Evolutionary conservation across 192 early-diverging fungal species (phyloP), one percentile per base, ranked within the genome.

Genomic region (Coemansia umbellata): DNA sequence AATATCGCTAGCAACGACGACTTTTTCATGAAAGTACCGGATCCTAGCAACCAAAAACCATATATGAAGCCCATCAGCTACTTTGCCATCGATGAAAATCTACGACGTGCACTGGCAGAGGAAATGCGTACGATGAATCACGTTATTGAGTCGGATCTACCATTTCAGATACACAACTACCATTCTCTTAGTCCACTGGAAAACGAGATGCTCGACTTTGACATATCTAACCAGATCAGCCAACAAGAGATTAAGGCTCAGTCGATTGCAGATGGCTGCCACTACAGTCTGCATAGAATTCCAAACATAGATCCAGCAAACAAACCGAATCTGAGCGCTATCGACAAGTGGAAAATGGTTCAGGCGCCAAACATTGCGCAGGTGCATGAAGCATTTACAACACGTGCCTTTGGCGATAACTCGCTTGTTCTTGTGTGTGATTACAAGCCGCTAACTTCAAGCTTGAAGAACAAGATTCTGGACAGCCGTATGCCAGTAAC

Each of bases 371-470:
- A 85, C 49, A 76, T 98, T 43, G 91, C 92, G 6, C 90, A 86
- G 23, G 79, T 98, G 19, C 80, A 88, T 13, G 94, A 98, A 70
- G 97, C 89, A 19, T 98, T 99, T 59, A 93, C 94, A 1, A 98
- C 93, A 5, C 89, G 86, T 35, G 91, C 91, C 2, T 98, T 98
- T 84, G 93, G 91, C 13, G 95, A 98, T 62, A 82, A 87, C 54
- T 77, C 96, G n/a, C 79, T 99, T n/a, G 84, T 97, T 8, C 82
- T 99, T 59, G 93, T 97, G 5, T 94, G 91, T 63, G 95, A 97
- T 64, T 96, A 89, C 66, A 87, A 93, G 75, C 94, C 94, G 8
- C 52, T 67, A 37, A 50, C 78, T 15, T 41, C 53, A 40, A 66
- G 63, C 37, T 47, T 79, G 30, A 58, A 43, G 39, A 39, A 30